phyloP scores from a whole-genome alignment of 768 basidiomycete genomes.

The Wakefieldia striispora region DNA sequence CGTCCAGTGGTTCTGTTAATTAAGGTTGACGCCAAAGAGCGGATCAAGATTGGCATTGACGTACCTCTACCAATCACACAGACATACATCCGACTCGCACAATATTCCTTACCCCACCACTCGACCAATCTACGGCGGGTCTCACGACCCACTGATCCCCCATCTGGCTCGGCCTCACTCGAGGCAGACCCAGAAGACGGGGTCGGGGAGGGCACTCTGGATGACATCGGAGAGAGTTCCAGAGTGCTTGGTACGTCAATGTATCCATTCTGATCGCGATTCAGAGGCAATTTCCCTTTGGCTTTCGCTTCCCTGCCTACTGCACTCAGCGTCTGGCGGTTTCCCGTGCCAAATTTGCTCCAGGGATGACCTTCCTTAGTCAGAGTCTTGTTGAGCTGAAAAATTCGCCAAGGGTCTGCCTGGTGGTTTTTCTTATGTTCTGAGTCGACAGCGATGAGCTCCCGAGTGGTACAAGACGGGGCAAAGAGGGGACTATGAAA shows the following conservation, averaged over 20 bases:
- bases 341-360: slow-evolving; percentile 91
- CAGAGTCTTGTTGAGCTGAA: slow-evolving; percentile 89
- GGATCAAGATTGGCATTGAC: neutral
- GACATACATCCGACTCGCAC: slow-evolving; percentile 77
- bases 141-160: slow-evolving; percentile 77
- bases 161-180: slow-evolving; percentile 68
- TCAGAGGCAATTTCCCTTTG: slow-evolving; percentile 40
- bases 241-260: slow-evolving; percentile 19
- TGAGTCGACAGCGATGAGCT: slow-evolving; percentile 94
- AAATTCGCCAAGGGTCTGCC: slow-evolving; percentile 88
- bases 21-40: neutral
- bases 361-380: slow-evolving; percentile 78
- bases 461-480: slow-evolving; percentile 80
- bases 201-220: slow-evolving; percentile 56
- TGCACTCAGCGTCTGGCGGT: slow-evolving; percentile 66
- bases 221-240: slow-evolving; percentile 46
- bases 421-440: slow-evolving; percentile 98
- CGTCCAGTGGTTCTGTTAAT: slow-evolving; percentile 67
- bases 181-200: slow-evolving; percentile 52
- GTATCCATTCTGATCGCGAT: slow-evolving; percentile 25
- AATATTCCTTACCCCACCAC: slow-evolving; percentile 84
- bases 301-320: slow-evolving; percentile 57
- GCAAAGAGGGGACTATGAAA: slow-evolving; percentile 92
- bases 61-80: slow-evolving; percentile 79
- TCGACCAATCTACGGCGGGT: slow-evolving; percentile 74